phyloP scores from a whole-genome alignment of 768 basidiomycete species.

The Cystobasidium onofrii region DNA sequence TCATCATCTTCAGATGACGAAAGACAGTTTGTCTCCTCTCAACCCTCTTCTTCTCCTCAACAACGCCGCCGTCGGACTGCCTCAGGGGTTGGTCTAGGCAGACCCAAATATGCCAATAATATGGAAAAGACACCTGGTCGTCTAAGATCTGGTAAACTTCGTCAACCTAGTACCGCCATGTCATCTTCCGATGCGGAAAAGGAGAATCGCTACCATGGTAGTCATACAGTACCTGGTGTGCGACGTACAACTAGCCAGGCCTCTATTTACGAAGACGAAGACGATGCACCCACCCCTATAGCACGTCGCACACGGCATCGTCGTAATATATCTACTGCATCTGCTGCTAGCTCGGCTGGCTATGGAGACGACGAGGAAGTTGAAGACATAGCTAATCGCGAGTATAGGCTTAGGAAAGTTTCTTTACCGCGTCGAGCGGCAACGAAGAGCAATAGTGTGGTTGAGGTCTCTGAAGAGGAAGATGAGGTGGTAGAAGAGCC shows the following conservation, averaged over 20 bases:
- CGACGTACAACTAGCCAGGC: background rate
- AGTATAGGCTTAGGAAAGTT: constrained; percentile 22
- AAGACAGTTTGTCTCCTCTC: background rate
- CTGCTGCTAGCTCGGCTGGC: constrained; percentile 19
- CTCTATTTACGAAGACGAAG: background rate
- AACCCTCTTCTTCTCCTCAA: background rate
- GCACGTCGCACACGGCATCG: constrained; percentile 19
- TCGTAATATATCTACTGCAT: constrained; percentile 11
- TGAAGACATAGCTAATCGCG: constrained; percentile 6
- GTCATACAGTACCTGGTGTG: background rate
- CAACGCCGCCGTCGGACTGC: background rate
- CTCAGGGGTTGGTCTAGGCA: background rate
- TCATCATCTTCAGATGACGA: background rate
- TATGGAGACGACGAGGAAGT: constrained; percentile 18
- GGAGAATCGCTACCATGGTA: background rate
- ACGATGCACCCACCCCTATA: constrained; percentile 12
- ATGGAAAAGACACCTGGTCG: constrained; percentile 15
- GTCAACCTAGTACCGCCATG: background rate
- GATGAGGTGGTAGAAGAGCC: no score
- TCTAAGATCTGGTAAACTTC: constrained; percentile 14
- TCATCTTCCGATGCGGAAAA: constrained; percentile 13
- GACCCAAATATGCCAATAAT: background rate
- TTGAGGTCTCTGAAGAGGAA: constrained; percentile 11
- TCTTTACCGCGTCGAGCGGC: constrained; percentile 9
- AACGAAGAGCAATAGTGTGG: constrained; percentile 3